Base-by-base conservation (phyloP, 768 basidiomycete species). In the Termitomyces sp. region DNA sequence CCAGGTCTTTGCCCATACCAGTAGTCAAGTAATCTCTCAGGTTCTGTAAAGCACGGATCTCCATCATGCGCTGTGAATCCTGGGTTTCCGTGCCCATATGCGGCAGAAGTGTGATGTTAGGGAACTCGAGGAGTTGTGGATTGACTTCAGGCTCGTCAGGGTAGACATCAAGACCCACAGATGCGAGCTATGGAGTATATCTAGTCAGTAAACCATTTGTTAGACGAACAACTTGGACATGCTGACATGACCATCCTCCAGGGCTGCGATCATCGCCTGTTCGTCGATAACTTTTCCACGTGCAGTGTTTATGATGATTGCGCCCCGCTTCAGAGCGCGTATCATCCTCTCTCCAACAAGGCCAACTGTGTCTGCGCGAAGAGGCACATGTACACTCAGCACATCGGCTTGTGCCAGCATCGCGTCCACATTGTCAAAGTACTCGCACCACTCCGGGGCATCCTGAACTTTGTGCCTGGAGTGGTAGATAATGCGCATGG, bases 271-370 rank as follows among this genome's bases (percentile, higher is more conserved):
- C 76, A 98, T 77, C 4, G 92, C 95, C 6, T 82, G 84, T 72
- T 96, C 93, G 62, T 96, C 91, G 36, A 97, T 81, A 27, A 96
- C 85, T 67, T 89, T 95, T 12, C 95, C 95, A n/a, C 95, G 76
- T 22, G 93, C 92, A 2, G 93, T 95, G 71, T 95, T 95, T 61
- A 95, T 81, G 66, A 95, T 81, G 55, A 93, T 80, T 2, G 85
- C 80, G 5, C 90, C 89, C 46, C 81, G 83, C 75, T 90, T 95
- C 77, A 96, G 76, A 64, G 79, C 76, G 51, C 87, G 76, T 58
- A 96, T 92, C 78, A 85, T 84, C 64, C 80, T 82, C 70, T 91
- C 88, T 12, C 85, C 85, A 1, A 95, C 86, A 9, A 89, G 71
- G 1, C 86, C 85, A 39, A 85, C 80, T 11, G 93, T 98, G 24